A percentile compares a stretch with the other conserved stretches of the same genome.
Conservation (phyloP, 306 rosid species). For the Sechiopsis laciniata region DNA sequence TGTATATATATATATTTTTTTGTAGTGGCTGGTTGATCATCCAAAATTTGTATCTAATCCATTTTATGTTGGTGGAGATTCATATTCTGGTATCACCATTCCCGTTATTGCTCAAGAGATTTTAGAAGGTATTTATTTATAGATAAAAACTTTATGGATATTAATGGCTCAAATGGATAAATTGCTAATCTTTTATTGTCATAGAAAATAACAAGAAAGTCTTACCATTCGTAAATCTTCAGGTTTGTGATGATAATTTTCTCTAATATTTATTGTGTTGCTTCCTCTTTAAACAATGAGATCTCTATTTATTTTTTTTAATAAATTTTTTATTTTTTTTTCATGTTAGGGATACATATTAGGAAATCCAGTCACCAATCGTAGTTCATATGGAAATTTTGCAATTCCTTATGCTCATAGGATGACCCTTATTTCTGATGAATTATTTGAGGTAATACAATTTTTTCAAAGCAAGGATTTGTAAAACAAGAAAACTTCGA, state of each 20-base stretch:
- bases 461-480: too few species aligned
- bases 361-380: conserved; percentile 41
- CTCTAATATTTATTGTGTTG: not conserved
- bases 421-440: conserved; percentile 60
- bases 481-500: too few species aligned
- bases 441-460: conserved; percentile 39
- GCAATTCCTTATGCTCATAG: conserved; percentile 42
- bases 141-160: too few species aligned
- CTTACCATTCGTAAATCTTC: conserved; percentile 48
- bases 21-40: conserved; percentile 61
- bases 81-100: conserved; percentile 57
- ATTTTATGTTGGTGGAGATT: conserved; percentile 59
- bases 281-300: not conserved
- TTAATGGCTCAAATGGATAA: not conserved
- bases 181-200: not conserved
- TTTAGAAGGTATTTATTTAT: conserved; percentile 32
- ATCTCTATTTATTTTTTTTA: too few species aligned
- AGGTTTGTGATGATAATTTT: conserved; percentile 30
- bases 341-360: conserved; percentile 47
- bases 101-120: conserved; percentile 49
- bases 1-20: not conserved
- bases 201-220: conserved; percentile 42
- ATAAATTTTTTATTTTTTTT: not conserved
- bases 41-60: conserved; percentile 26
- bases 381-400: conserved; percentile 15